Conservation (phyloP, 441 rosid genomes). For the Viola pubescens region DNA sequence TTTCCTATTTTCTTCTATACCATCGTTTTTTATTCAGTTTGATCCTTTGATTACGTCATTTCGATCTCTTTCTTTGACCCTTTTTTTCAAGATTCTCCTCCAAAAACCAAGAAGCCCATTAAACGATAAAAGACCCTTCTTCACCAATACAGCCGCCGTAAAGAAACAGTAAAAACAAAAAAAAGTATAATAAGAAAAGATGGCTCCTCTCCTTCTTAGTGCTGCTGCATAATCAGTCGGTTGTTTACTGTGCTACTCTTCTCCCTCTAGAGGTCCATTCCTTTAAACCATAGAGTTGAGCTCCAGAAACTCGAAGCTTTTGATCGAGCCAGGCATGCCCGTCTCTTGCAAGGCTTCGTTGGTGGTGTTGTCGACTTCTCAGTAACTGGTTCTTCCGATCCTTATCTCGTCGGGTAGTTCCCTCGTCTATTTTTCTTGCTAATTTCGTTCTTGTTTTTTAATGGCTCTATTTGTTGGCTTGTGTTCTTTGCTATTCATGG, state of each 20-base stretch:
- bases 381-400: conserved; percentile 83
- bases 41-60: too few species aligned
- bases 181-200: too few species aligned
- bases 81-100: too few species aligned
- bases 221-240: conserved; percentile 21
- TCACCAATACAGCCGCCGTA: too few species aligned
- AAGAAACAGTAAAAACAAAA: too few species aligned
- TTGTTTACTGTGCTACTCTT: conserved; percentile 30
- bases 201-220: conserved; percentile 21
- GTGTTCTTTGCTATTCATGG: not conserved
- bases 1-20: too few species aligned
- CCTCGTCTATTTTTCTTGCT: not conserved
- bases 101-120: too few species aligned
- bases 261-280: conserved; percentile 62
- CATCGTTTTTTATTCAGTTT: too few species aligned
- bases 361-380: conserved; percentile 78
- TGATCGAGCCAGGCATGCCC: conserved; percentile 63
- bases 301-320: conserved; percentile 49
- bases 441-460: conserved; percentile 8
- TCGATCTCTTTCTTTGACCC: too few species aligned
- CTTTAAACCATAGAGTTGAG: conserved; percentile 41
- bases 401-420: conserved; percentile 69
- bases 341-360: conserved; percentile 46
- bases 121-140: too few species aligned
- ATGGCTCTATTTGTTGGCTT: conserved; percentile 3